Percentiles rank a stretch among this genome's conserved stretches.
Evolutionary conservation across 2,329 filamentous ascomycete genomes (phyloP).

Genomic region (Teratosphaeria pseudoeucalypti): DNA sequence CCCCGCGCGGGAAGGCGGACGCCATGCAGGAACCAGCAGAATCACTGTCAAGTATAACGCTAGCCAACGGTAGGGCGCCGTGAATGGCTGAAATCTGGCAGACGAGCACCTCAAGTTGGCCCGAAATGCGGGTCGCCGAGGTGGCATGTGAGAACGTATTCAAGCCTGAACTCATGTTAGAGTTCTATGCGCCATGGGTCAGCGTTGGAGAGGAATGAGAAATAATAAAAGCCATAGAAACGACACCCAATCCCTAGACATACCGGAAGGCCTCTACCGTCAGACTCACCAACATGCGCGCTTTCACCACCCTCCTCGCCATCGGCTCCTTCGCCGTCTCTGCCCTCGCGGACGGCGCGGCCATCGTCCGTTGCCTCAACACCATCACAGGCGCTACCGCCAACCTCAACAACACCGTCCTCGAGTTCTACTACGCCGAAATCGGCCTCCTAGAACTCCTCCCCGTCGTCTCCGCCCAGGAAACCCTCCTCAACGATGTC

Average conservation of each 20-base stretch:
- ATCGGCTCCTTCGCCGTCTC: constrained; percentile 2
- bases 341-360: constrained; percentile 4
- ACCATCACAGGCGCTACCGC: constrained; percentile 1
- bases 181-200: neutral
- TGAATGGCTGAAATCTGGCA: neutral
- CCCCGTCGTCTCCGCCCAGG: constrained; percentile 1
- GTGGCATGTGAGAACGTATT: neutral
- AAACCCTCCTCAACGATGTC: constrained; percentile 1
- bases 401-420: constrained; percentile 2
- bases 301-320: constrained; percentile 1
- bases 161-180: neutral
- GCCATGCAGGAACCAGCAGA: neutral
- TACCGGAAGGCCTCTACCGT: neutral
- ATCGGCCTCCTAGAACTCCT: constrained; percentile 1
- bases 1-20: neutral
- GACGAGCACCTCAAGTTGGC: neutral
- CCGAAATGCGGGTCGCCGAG: neutral
- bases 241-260: neutral
- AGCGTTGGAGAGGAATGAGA: neutral
- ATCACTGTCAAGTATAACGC: neutral
- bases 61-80: neutral
- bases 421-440: neutral
- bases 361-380: constrained; percentile 2
- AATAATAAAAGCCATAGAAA: neutral
- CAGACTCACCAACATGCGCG: neutral